Evolutionary conservation across 257 asterid genomes (phyloP).

Genomic region (Scutellaria galericulata): DNA sequence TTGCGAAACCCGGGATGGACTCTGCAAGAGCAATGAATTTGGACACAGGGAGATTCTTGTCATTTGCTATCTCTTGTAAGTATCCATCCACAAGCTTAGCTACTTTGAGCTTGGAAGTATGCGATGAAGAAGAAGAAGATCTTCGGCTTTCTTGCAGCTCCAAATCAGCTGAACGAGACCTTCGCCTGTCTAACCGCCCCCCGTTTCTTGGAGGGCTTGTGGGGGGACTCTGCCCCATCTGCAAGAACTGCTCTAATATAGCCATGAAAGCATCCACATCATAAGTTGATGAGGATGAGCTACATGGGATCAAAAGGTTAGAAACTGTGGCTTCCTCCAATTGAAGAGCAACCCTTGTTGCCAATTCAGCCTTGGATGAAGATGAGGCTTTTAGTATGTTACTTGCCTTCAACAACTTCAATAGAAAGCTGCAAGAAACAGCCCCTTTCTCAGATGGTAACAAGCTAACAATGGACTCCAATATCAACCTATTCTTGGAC

Average conservation of each 20-base stretch:
- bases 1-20: slow-evolving; percentile 70
- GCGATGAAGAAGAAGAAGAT: slow-evolving; percentile 82
- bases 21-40: slow-evolving; percentile 75
- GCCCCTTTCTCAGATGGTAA: slow-evolving; percentile 75
- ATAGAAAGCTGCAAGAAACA: slow-evolving; percentile 74
- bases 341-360: slow-evolving; percentile 68
- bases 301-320: slow-evolving; percentile 68
- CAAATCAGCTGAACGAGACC: slow-evolving; percentile 83
- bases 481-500: slow-evolving; percentile 50
- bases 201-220: slow-evolving; percentile 68
- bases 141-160: slow-evolving; percentile 82
- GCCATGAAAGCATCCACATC: slow-evolving; percentile 69
- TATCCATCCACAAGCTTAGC: slow-evolving; percentile 88
- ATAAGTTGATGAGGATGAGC: slow-evolving; percentile 39
- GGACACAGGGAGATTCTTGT: slow-evolving; percentile 53
- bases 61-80: slow-evolving; percentile 68
- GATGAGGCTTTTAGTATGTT: slow-evolving; percentile 60
- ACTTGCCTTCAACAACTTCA: slow-evolving; percentile 71
- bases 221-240: slow-evolving; percentile 73
- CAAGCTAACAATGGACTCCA: slow-evolving; percentile 79
- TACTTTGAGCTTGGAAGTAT: slow-evolving; percentile 70
- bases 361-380: slow-evolving; percentile 72
- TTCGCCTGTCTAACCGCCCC: slow-evolving; percentile 59
- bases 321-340: slow-evolving; percentile 73
- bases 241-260: slow-evolving; percentile 73